Conservation (phyloP, 345 rosid genomes). For the Rhizophora mangle region DNA sequence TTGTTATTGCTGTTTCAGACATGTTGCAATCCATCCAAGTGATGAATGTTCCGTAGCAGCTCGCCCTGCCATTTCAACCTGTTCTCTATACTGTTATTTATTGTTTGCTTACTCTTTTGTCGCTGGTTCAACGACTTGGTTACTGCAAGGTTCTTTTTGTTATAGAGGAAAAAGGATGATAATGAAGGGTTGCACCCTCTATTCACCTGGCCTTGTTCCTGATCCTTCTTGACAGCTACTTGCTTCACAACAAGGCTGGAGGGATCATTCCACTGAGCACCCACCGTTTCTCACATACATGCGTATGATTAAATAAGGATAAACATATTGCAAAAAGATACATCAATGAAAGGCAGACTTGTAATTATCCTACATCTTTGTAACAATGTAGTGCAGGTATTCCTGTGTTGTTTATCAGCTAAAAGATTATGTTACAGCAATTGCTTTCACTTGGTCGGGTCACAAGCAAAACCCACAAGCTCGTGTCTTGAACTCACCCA, state of each 20-base stretch:
- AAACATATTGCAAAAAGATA: not conserved
- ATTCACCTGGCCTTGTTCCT: not conserved
- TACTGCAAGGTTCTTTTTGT: slow-evolving; percentile 19
- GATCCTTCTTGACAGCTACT: not conserved
- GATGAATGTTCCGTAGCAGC: slow-evolving; percentile 62
- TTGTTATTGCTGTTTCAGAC: slow-evolving; percentile 92
- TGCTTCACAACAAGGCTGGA: not conserved
- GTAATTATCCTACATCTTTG: not conserved
- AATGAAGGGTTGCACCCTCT: not conserved
- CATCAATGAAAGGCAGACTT: not conserved
- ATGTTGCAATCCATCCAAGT: slow-evolving; percentile 95
- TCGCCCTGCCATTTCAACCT: not conserved
- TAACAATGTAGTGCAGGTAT: no score
- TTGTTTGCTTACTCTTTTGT: not conserved
- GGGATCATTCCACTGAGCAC: not conserved
- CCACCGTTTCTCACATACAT: not conserved
- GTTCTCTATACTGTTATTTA: slow-evolving; percentile 12
- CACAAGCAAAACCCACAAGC: no score
- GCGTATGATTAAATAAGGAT: not conserved
- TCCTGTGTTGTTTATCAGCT: no score
- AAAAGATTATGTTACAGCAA: no score
- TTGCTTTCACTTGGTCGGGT: no score
- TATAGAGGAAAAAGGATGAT: not conserved
- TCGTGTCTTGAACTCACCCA: no score
- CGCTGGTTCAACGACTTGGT: slow-evolving; percentile 14